phyloP scores from a whole-genome alignment of 306 rosid genomes.

The Rosa lucieae region DNA sequence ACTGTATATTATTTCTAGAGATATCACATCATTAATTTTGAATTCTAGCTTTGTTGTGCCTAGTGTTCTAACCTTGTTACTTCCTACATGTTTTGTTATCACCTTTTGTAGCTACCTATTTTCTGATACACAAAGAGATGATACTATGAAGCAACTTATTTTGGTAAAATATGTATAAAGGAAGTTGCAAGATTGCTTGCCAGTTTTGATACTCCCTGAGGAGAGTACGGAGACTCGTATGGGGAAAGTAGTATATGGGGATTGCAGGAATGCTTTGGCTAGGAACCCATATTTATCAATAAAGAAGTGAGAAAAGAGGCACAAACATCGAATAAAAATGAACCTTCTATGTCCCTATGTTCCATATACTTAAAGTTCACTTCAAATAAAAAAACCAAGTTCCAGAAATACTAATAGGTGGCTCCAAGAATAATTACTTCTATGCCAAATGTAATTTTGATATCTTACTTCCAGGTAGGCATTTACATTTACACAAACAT shows the following conservation, averaged over 20 bases:
- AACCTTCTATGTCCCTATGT: not conserved
- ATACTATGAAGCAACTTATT: not conserved
- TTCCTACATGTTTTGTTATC: not conserved
- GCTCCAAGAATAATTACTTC: not conserved
- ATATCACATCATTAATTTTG: not conserved
- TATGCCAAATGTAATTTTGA: not conserved
- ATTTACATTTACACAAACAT: not conserved
- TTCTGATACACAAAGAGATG: not conserved
- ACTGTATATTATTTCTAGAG: not conserved
- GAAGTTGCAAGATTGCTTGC: not conserved
- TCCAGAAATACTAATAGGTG: not conserved
- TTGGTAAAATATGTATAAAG: not conserved
- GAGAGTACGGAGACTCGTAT: not conserved
- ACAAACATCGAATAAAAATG: not conserved
- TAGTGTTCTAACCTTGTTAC: not conserved
- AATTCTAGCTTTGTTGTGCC: not conserved
- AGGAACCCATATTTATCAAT: not conserved
- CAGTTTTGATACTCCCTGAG: not conserved
- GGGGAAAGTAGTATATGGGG: not conserved
- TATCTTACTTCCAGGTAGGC: not conserved
- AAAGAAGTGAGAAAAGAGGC: not conserved
- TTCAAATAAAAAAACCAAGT: not conserved
- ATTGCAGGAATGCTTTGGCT: not conserved
- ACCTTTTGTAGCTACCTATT: not conserved
- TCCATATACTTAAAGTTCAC: not conserved